Evolutionary conservation across 116 monocot species (phyloP).

Genomic region (Posidonia oceanica): DNA sequence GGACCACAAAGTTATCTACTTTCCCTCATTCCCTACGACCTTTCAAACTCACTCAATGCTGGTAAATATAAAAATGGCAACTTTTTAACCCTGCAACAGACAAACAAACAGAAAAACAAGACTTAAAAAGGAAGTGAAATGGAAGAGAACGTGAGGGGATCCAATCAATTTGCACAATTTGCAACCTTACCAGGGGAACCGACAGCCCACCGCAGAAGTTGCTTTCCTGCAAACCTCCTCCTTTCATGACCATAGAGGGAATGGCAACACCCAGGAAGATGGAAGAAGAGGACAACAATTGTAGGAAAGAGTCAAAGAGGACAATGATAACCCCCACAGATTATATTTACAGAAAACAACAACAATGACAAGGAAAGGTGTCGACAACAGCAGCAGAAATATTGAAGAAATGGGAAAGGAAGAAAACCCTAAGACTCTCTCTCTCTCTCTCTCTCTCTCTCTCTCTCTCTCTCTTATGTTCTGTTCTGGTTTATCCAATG

Average conservation of each 20-base stretch:
- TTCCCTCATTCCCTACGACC: background rate
- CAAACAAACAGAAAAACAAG: background rate
- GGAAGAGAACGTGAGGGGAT: background rate
- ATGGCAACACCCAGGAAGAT: too few relatives aligned
- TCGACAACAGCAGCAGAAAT: too few relatives aligned
- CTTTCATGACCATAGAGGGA: background rate
- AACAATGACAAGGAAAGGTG: too few relatives aligned
- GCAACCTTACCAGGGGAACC: background rate
- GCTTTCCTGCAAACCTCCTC: slow-evolving; percentile 1
- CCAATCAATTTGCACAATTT: background rate
- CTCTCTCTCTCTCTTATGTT: too few relatives aligned
- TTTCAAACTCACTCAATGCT: background rate
- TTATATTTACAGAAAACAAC: too few relatives aligned
- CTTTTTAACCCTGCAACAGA: background rate
- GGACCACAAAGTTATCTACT: background rate
- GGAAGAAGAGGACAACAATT: too few relatives aligned
- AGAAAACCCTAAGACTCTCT: too few relatives aligned
- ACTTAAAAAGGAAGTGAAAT: background rate
- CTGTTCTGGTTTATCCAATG: too few relatives aligned
- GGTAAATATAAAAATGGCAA: background rate
- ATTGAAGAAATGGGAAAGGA: too few relatives aligned
- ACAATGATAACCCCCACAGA: too few relatives aligned
- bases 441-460: too few relatives aligned
- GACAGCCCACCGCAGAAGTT: background rate
- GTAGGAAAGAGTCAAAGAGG: too few relatives aligned